Evolutionary conservation across 441 rosid species (phyloP), one percentile per base, ranked within the genome.

Genomic region (Brassica balearica): DNA sequence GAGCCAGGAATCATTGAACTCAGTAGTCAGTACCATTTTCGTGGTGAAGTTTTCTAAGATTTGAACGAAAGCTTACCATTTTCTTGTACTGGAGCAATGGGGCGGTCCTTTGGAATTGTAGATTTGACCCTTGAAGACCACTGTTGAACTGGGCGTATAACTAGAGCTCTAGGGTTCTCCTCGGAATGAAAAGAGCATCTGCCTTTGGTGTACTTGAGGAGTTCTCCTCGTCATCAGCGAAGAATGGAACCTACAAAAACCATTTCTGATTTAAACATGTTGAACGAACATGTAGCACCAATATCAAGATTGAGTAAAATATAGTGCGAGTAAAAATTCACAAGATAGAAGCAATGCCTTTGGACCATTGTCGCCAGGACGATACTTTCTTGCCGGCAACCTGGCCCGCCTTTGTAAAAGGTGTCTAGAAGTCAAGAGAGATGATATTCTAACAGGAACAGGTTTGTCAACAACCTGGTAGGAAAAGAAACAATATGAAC

Each of bases 161-260:
- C 88, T 64, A 92, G 82, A 77, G 97, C 87, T 82, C 97, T 90
- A 36, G 97, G 98, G 73, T 94, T 92, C 79, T 94, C 98, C 98
- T 80, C 8, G 97, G 98, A 84, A 95, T 80, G 79, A 95, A 91
- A 65, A 95, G 87, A 51, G 97, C 98, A 84, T 95, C 97, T 15
- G 97, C 97, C 83, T 92, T 92, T 3, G 97, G 97, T 17, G 94
- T 91, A 81, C 93, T 90, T 19, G 97, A 86, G 65, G 89, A 86
- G 59, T 90, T 83, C 87, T 95, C 97, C 83, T 92, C 97, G 72
- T 92, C 97, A 69, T 89, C 91, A 76, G 84, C 79, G 77, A 95
- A 92, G 81, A 95, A 95, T 41, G 98, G 97, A 77, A 92, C 88
- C 98, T 95, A 86, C 73, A 81, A 34, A 72, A 65, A 83, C 53